Evolutionary conservation across 768 basidiomycete genomes (phyloP).

Genomic region (Peribolospora baueri): DNA sequence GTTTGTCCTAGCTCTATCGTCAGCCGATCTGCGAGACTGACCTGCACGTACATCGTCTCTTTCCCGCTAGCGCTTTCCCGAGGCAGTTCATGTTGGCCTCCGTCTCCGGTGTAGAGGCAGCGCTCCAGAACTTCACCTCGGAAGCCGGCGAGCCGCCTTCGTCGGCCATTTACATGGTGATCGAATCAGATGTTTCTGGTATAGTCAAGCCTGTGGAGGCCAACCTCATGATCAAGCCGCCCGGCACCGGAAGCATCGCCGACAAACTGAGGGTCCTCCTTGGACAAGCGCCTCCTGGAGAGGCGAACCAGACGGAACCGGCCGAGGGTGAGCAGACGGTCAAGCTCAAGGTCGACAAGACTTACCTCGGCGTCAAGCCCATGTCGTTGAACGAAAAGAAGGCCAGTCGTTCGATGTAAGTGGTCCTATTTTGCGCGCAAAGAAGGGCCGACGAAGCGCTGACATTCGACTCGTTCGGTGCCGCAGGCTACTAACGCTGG

Average conservation of each 20-base stretch:
- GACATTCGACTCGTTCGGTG: neutral
- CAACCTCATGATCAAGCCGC: no score
- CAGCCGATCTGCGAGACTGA: neutral
- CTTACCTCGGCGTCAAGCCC: neutral
- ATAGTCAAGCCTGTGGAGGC: no score
- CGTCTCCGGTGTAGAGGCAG: neutral
- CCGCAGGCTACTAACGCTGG: slow-evolving; percentile 49
- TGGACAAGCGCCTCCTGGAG: no score
- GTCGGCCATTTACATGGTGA: no score
- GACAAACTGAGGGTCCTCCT: no score
- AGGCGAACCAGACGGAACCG: neutral
- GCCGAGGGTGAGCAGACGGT: neutral
- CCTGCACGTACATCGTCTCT: neutral
- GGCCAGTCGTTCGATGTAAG: slow-evolving; percentile 35
- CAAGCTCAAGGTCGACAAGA: slow-evolving; percentile 7
- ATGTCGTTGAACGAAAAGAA: no score
- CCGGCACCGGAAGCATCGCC: no score
- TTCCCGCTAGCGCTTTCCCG: neutral
- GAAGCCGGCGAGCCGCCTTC: neutral
- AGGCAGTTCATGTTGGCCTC: neutral
- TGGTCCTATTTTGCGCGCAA: neutral
- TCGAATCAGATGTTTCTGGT: no score
- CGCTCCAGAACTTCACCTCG: neutral
- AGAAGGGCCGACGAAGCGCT: neutral
- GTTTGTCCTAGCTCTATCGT: neutral